Percentiles rank a stretch among this genome's conserved stretches.
These are phyloP conservation scores for Lentinus polychrous DNA, from an alignment of 1,284 basidiomycete species.

Conservation along the genomic window DNA sequence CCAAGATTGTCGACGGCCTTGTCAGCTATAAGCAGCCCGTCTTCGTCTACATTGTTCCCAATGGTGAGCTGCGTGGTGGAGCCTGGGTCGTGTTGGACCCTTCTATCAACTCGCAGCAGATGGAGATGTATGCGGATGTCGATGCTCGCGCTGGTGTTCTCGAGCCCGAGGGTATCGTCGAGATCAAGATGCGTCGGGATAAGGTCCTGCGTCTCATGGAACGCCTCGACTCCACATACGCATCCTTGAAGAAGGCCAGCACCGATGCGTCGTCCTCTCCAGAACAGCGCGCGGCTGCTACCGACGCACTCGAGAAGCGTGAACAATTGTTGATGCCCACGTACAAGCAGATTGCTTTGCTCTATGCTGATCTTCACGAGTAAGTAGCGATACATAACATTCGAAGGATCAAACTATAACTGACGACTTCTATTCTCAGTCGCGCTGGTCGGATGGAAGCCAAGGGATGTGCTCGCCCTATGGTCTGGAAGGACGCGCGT, in stretches of 20 bases:
- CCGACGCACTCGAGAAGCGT: slow-evolving; percentile 65
- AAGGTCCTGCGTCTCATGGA: slow-evolving; percentile 92
- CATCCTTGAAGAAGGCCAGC: slow-evolving; percentile 74
- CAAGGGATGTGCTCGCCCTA: slow-evolving; percentile 85
- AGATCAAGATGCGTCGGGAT: slow-evolving; percentile 89
- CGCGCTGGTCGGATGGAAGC: slow-evolving; percentile 96
- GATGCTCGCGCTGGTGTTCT: slow-evolving; percentile 96
- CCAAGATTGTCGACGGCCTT: slow-evolving; percentile 97
- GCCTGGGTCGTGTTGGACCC: slow-evolving; percentile 99
- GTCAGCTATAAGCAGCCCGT: slow-evolving; percentile 98
- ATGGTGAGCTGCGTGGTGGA: slow-evolving; percentile 97
- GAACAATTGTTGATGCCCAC: slow-evolving; percentile 85
- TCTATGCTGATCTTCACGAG: slow-evolving; percentile 98
- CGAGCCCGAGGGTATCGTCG: slow-evolving; percentile 96
- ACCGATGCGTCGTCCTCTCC: slow-evolving; percentile 66
- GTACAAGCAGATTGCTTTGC: slow-evolving; percentile 89
- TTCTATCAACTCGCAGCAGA: slow-evolving; percentile 93
- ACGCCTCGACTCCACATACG: slow-evolving; percentile 84
- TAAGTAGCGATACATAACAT: slow-evolving; percentile 32
- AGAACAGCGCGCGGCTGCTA: slow-evolving; percentile 69
- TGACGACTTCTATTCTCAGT: slow-evolving; percentile 40
- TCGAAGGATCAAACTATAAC: neutral
- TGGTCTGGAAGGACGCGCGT: slow-evolving; percentile 85
- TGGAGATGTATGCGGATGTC: slow-evolving; percentile 99
- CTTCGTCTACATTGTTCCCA: slow-evolving; percentile 98